These are phyloP conservation scores for Fragaria ananassa DNA, from an alignment of 306 rosid genomes.

Conservation along the genomic window DNA sequence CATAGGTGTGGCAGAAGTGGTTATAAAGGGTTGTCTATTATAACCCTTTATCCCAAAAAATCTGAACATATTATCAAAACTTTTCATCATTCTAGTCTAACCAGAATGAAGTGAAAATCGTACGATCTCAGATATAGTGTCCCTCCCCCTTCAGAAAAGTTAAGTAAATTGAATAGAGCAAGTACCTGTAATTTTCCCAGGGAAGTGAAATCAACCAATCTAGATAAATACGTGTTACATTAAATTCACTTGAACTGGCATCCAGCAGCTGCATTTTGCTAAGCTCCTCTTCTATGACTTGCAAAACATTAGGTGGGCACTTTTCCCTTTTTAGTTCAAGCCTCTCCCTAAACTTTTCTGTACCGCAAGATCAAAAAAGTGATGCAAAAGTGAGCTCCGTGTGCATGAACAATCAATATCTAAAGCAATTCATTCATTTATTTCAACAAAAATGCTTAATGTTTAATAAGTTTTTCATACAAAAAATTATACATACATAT, in stretches of 20 bases:
- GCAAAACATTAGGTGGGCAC: slow-evolving; percentile 80
- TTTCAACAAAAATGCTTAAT: not conserved
- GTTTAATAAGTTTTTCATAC: not conserved
- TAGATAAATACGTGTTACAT: slow-evolving; percentile 89
- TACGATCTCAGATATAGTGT: not conserved
- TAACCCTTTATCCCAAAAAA: not conserved
- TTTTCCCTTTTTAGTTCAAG: slow-evolving; percentile 86
- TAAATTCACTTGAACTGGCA: slow-evolving; percentile 96
- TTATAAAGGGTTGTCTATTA: not conserved
- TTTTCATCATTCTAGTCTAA: not conserved
- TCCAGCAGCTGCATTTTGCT: slow-evolving; percentile 78
- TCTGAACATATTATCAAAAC: not conserved
- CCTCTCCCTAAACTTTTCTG: slow-evolving; percentile 90
- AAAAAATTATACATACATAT: not conserved
- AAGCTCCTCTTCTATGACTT: slow-evolving; percentile 95
- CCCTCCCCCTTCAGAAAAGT: not conserved
- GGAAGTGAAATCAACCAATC: slow-evolving; percentile 98
- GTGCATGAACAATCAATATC: slow-evolving; percentile 8
- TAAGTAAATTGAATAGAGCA: slow-evolving; percentile 8
- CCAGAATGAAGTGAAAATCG: not conserved
- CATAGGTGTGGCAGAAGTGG: not conserved
- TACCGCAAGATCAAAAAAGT: slow-evolving; percentile 9
- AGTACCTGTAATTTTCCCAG: slow-evolving; percentile 93
- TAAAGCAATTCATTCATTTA: slow-evolving; percentile 12
- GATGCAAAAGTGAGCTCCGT: slow-evolving; percentile 18